Evolutionary conservation across 2,329 filamentous ascomycete species (phyloP), one percentile per base, ranked within the genome.

Genomic region (Trichoderma aggressivum): DNA sequence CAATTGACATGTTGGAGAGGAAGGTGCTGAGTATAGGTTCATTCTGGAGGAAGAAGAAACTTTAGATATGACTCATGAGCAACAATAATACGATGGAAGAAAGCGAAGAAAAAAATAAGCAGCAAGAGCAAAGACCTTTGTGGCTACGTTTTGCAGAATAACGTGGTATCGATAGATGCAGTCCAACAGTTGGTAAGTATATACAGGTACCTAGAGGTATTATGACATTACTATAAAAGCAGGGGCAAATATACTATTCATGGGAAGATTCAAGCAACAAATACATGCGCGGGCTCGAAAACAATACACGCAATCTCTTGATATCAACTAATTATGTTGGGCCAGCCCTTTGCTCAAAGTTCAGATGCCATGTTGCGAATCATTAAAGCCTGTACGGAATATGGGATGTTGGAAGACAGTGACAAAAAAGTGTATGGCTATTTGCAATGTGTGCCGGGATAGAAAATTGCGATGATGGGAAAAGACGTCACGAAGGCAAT

Each of bases 271-370:
- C 47, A 36, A 39, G 34, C 16, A 24, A 24, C n/a, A 53, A 12
- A 7, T 28, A 21, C 21, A 18, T 66, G 8, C 50, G 12, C 5
- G 5, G 14, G 32, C 18, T 36, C 11, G 32, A 32, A 30, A 34
- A 64, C 21, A 24, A 53, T 14, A 32, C 12, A 47, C 12, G n/a
- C n/a, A 47, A n/a, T 60, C 55, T 60, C 55, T 60, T 36, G 47
- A 36, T 43, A 32, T 36, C 11, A 21, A 50, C 36, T 24, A 21
- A 50, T 28, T 24, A 69, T 8, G 16, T 61, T 36, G 66, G 66
- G 58, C 66, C 66, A 60, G 66, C 66, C 66, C 43, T 47, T 71
- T 28, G 58, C 61, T 36, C 28, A 36, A 43, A 32, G 12, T 60
- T 16, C 36, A 58, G 21, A 60, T 34, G 30, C 56, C 60, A 34